Evolutionary conservation across 148 eudicot species (phyloP), one percentile per base, ranked within the genome.

Genomic region (Hydrangea macrophylla): DNA sequence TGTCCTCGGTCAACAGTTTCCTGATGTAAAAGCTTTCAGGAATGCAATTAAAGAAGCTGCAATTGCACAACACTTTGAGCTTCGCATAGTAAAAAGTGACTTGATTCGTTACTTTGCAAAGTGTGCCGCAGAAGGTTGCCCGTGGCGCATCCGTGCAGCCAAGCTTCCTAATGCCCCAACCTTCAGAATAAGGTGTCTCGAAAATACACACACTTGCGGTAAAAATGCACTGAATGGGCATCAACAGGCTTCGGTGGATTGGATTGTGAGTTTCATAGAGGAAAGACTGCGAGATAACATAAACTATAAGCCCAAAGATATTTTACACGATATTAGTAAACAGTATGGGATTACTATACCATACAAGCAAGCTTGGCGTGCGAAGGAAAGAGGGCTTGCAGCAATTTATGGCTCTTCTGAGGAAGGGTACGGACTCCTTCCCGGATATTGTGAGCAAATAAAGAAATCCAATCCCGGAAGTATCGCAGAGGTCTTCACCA

Each of bases 351-450:
- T 84, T 42, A 82, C 86, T n/a, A 82, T 87, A 69, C 86, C 92
- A 0, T 87, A 87, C 69, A 87, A 84, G 74, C 92, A 87, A 70
- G 88, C 92, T 20, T 84, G 92, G 92, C 85, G 88, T 22, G 92
- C 88, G 35, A 84, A 80, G 73, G 92, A 84, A 55, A 78, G 92
- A 22, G 86, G 83, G 9, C 85, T 87, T 64, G 82, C 80, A 25
- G 85, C 85, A 62, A 80, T 87, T 31, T 80, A 82, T 70, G 92
- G 92, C 42, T 84, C 92, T 70, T 84, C 79, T 64, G 92, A 87
- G 68, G 83, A 87, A 72, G 92, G 85, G 2, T 84, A 87, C 44
- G 82, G 55, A 58, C 80, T 82, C 50, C 88, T 84, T 61, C 88
- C 92, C 25, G 69, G 69, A n/a, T 83, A 69, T 45, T 87, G 92